Base-by-base conservation (phyloP, 192 early-diverging fungal genomes). In the Endogone sp. region DNA sequence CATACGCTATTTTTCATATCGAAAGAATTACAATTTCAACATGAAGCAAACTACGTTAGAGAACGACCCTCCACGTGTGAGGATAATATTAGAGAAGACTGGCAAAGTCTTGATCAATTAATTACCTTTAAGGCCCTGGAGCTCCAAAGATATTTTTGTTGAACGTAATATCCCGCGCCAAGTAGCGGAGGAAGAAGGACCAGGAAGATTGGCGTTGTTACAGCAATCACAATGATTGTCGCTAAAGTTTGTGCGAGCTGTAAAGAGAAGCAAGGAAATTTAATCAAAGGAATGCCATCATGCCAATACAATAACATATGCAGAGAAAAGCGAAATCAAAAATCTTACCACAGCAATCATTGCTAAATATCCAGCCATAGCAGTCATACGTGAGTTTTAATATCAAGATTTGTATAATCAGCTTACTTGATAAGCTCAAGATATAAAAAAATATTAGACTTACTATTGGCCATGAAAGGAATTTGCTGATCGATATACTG, bases 1-100 rank as follows among this genome's bases (percentile, higher is more conserved):
- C 37, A 97, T 74, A 29, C 94, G 86, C 72, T 94, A 95, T 31
- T 95, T 71, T 66, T 91, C 88, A 60, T 44, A 44, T 8, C 4
- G 37, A 8, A 8, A 44, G 13, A 44, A 8, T 13, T 13, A 44
- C 37, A 13, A 44, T 44, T 13, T 4, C 13, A 44, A 4, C 37
- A 44, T 13, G 13, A 13, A n/a, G n/a, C n/a, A n/a, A n/a, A n/a
- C n/a, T n/a, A n/a, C n/a, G n/a, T n/a, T n/a, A n/a, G n/a, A n/a
- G n/a, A n/a, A n/a, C n/a, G n/a, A n/a, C n/a, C n/a, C n/a, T n/a
- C n/a, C n/a, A n/a, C n/a, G n/a, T n/a, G n/a, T n/a, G 37, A 44
- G 37, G 13, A 44, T 44, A 44, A 44, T 8, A 44, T 44, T 13
- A 44, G 13, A 44, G 4, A 44, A 44, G 37, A 4, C 13, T 44